phyloP scores from a whole-genome alignment of 2,329 filamentous ascomycete species.

The Magnaporthiopsis rhizophila region DNA sequence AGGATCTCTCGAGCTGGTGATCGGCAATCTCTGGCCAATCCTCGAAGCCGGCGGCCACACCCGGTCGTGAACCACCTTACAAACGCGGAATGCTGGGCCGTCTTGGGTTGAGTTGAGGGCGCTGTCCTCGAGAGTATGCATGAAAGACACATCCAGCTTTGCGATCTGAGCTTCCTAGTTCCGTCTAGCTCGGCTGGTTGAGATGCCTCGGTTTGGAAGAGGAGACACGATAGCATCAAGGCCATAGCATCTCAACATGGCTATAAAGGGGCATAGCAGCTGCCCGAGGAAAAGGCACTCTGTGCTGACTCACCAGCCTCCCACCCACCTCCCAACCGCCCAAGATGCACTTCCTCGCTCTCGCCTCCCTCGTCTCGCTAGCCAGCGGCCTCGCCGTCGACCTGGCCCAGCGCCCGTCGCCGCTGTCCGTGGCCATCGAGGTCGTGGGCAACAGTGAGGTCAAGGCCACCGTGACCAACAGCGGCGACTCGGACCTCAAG shows the following conservation, averaged over 20 bases:
- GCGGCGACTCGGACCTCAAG: constrained; percentile 38
- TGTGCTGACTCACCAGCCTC: background rate
- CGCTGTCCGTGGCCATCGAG: constrained; percentile 37
- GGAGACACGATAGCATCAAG: background rate
- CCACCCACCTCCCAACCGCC: background rate
- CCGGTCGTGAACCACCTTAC: background rate
- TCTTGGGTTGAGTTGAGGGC: background rate
- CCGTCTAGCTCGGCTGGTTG: background rate
- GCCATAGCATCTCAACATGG: background rate
- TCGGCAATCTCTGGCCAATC: background rate
- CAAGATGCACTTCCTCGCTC: constrained; percentile 30
- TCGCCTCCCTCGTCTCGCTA: constrained; percentile 25
- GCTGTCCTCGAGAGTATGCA: background rate
- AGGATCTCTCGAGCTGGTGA: background rate
- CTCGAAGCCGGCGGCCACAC: background rate
- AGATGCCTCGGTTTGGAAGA: background rate
- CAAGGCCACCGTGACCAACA: constrained; percentile 46
- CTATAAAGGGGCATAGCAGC: background rate
- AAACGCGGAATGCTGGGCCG: background rate
- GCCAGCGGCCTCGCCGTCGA: constrained; percentile 27
- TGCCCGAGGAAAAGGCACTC: no score
- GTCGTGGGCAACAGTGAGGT: constrained; percentile 43
- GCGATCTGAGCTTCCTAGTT: constrained; percentile 6
- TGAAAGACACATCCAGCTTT: background rate
- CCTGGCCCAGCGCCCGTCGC: constrained; percentile 27